Evolutionary conservation across 2,329 filamentous ascomycete genomes (phyloP).

Genomic region (Westerdykella sp.): DNA sequence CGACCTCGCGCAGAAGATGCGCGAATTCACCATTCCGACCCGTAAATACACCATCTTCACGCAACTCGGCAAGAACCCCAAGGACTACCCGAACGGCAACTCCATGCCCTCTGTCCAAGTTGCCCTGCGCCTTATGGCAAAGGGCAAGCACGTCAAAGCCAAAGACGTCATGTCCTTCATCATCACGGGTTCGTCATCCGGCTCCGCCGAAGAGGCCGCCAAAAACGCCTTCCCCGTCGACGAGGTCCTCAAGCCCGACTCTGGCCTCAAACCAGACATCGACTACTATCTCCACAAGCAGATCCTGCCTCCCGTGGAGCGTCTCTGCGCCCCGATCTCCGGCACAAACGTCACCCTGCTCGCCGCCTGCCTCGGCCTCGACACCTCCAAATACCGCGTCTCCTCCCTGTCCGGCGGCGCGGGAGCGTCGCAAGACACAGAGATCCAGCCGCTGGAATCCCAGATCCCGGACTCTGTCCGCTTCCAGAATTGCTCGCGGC

Average conservation of each 20-base stretch:
- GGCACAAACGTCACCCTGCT: slow-evolving; percentile 87
- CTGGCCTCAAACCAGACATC: slow-evolving; percentile 76
- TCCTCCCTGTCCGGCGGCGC: slow-evolving; percentile 49
- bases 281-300: slow-evolving; percentile 98
- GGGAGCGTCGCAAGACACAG: slow-evolving; percentile 37
- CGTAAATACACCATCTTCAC: slow-evolving; percentile 97
- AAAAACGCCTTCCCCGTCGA: slow-evolving; percentile 85
- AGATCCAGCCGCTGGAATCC: slow-evolving; percentile 82
- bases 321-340: slow-evolving; percentile 90
- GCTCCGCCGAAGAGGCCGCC: slow-evolving; percentile 62
- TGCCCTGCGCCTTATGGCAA: slow-evolving; percentile 76
- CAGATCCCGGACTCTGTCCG: slow-evolving; percentile 89
- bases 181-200: slow-evolving; percentile 65
- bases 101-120: slow-evolving; percentile 98
- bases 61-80: slow-evolving; percentile 88
- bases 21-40: slow-evolving; percentile 64
- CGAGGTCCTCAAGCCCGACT: slow-evolving; percentile 73
- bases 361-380: slow-evolving; percentile 88
- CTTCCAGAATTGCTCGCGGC: slow-evolving; percentile 72
- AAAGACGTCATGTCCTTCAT: slow-evolving; percentile 97
- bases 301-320: slow-evolving; percentile 94
- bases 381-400: slow-evolving; percentile 79
- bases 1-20: slow-evolving; percentile 80
- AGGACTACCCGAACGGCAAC: slow-evolving; percentile 89
- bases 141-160: slow-evolving; percentile 80